Base-by-base conservation (phyloP, 169 alveolate genomes). In the Plasmodium blacklocki region DNA sequence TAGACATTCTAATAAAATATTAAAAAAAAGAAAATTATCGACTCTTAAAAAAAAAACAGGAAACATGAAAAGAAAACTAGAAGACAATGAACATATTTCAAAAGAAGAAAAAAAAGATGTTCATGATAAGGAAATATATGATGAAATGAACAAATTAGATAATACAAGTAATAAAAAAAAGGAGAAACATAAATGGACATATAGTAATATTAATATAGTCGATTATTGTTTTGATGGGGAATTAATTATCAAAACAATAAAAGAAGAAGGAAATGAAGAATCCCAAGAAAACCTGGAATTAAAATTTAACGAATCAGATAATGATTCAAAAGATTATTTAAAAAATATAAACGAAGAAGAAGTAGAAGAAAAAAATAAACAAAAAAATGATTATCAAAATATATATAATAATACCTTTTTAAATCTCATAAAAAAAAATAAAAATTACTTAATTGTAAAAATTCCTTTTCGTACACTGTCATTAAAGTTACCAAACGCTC, bases 401-500 rank as follows among this genome's bases (percentile, higher is more conserved):
- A 39, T 39, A 39, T 39, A 39, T 39, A 39, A 39, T 39, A 39
- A 39, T 39, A 39, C 47, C 7, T 39, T 39, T 39, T 39, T 39
- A 39, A 39, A 39, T 39, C 47, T 39, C 5, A 6, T 39, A 39
- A 39, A 39, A 39, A 7, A 39, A 39, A 39, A 39, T 39, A 39
- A 39, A 39, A 59, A 59, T 74, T 26, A 75, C 63, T 54, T 78
- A 71, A 50, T 83, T 54, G 19, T 43, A 54, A 68, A 78, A 63
- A 67, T 56, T 56, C 91, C 93, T 14, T 93, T 93, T 58, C 93
- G 93, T 64, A 92, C 94, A 70, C 74, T 94, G 21, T 93, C 93
- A 12, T 75, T 94, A 63, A 93, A 85, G 19, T 88, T 94, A 6
- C 96, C 99, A 21, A 93, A 93, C 52, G 97, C 98, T 6, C 99